These are phyloP conservation scores for Microbotryum violaceum DNA, from an alignment of 1,284 basidiomycete species.

Conservation along the genomic window DNA sequence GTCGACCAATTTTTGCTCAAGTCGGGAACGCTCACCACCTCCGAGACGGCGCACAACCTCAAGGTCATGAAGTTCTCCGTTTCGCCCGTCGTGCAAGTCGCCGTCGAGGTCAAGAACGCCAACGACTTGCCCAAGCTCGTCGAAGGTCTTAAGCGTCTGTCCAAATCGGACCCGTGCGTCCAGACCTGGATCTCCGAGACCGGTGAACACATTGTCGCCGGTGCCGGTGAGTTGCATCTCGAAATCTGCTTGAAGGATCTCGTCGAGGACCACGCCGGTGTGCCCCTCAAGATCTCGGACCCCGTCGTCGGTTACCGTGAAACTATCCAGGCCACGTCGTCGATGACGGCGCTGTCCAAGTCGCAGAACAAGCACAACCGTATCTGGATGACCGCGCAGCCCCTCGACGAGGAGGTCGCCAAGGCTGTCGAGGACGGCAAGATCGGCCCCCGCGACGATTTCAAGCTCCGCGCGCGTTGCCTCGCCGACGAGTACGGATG, in stretches of 20 bases:
- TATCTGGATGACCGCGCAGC: constrained; percentile 87
- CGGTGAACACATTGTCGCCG: constrained; percentile 98
- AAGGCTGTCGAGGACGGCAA: constrained; percentile 85
- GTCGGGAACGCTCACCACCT: constrained; percentile 93
- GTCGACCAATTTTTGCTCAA: constrained; percentile 99
- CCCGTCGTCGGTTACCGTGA: constrained; percentile 98
- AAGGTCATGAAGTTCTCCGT: constrained; percentile 99
- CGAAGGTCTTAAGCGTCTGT: constrained; percentile 99
- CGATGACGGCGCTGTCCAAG: constrained; percentile 94
- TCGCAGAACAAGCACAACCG: constrained; percentile 99
- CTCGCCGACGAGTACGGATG: constrained; percentile 95
- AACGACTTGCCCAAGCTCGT: constrained; percentile 98
- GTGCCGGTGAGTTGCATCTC: constrained; percentile 98
- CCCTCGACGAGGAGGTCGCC: constrained; percentile 88
- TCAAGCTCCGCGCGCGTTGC: constrained; percentile 89
- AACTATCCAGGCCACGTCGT: constrained; percentile 93
- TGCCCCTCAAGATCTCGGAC: constrained; percentile 97
- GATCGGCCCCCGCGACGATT: constrained; percentile 89
- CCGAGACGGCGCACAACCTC: constrained; percentile 99
- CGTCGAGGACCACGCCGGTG: constrained; percentile 98
- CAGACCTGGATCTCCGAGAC: constrained; percentile 88
- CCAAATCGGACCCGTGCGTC: constrained; percentile 99
- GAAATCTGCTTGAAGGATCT: constrained; percentile 99
- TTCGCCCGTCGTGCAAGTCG: constrained; percentile 97
- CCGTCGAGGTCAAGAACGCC: constrained; percentile 99